These are phyloP conservation scores for Wickerhamomyces hampshirensis DNA, from an alignment of 805 yeast species.

Conservation along the genomic window DNA sequence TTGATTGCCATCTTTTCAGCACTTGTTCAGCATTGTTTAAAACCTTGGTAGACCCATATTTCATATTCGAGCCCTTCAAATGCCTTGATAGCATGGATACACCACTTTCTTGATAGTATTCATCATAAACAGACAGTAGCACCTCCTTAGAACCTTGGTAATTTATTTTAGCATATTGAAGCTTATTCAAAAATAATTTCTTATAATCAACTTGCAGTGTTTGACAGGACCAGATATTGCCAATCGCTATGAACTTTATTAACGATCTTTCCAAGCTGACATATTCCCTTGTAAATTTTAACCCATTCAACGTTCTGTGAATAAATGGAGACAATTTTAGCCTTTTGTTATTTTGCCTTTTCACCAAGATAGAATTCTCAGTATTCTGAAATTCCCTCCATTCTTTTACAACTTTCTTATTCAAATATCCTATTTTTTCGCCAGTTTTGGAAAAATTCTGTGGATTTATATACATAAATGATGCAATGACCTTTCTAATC, in stretches of 20 bases:
- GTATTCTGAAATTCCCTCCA: slow-evolving; percentile 17
- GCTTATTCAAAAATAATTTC: slow-evolving; percentile 15
- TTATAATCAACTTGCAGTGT: slow-evolving; percentile 19
- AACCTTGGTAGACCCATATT: slow-evolving; percentile 8
- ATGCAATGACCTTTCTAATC: slow-evolving; percentile 21
- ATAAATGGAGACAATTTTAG: slow-evolving; percentile 15
- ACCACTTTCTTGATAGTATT: slow-evolving; percentile 18
- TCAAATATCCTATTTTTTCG: slow-evolving; percentile 8
- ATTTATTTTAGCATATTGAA: slow-evolving; percentile 2
- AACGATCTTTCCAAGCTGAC: slow-evolving; percentile 18
- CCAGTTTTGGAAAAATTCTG: slow-evolving; percentile 1
- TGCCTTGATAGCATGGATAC: slow-evolving; percentile 17
- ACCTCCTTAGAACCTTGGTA: slow-evolving; percentile 6
- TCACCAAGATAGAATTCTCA: slow-evolving; percentile 1
- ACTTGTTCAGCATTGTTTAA: slow-evolving; percentile 11
- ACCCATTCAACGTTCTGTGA: slow-evolving; percentile 15
- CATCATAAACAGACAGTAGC: slow-evolving; percentile 24
- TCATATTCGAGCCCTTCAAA: slow-evolving; percentile 5
- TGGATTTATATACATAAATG: slow-evolving; percentile 14
- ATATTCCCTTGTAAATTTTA: slow-evolving; percentile 14
- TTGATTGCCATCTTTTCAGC: slow-evolving; percentile 18
- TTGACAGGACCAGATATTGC: slow-evolving; percentile 25
- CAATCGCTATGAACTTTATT: slow-evolving; percentile 18
- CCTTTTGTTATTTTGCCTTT: slow-evolving; percentile 2
- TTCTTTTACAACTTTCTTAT: slow-evolving; percentile 17